phyloP scores from a whole-genome alignment of 2,329 filamentous ascomycete species.

The Fusarium neocosmosporiellum region DNA sequence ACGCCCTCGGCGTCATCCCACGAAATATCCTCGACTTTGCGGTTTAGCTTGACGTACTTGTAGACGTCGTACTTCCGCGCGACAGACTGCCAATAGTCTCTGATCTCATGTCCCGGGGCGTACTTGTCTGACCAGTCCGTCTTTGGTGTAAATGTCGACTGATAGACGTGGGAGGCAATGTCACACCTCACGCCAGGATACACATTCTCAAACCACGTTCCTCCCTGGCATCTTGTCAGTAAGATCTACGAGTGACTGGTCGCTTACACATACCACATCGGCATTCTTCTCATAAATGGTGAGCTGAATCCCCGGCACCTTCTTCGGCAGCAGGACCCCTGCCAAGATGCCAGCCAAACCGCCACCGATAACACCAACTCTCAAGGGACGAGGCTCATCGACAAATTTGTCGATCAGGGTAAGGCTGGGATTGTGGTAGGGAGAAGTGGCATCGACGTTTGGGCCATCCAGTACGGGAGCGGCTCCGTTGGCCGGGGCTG shows the following conservation, averaged over 20 bases:
- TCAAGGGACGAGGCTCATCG: constrained; percentile 49
- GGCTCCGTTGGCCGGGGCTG: constrained; percentile 15
- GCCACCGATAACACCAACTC: constrained; percentile 52
- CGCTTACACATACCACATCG: constrained; percentile 67
- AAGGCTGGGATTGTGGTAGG: constrained; percentile 36
- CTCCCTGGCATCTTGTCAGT: constrained; percentile 50
- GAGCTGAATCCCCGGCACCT: constrained; percentile 74
- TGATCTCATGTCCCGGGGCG: constrained; percentile 73
- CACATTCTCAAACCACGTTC: constrained; percentile 65
- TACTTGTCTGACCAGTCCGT: constrained; percentile 77
- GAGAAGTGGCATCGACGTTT: constrained; percentile 29
- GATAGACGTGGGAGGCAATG: constrained; percentile 77
- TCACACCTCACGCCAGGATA: constrained; percentile 77
- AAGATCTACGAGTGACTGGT: fast-evolving
- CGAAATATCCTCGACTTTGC: constrained; percentile 63
- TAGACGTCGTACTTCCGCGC: constrained; percentile 74
- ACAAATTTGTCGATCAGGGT: constrained; percentile 48
- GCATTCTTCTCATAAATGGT: constrained; percentile 76
- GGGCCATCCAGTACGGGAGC: constrained; percentile 17
- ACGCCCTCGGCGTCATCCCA: constrained; percentile 65
- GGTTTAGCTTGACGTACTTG: constrained; percentile 64
- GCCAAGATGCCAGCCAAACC: constrained; percentile 59
- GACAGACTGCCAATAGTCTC: constrained; percentile 72
- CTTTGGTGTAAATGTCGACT: constrained; percentile 75
- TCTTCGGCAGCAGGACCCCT: constrained; percentile 73